Percentiles rank a stretch among this genome's conserved stretches.
These are phyloP conservation scores for Eimeria sp. DNA, from an alignment of 169 alveolate genomes.

Conservation along the genomic window DNA sequence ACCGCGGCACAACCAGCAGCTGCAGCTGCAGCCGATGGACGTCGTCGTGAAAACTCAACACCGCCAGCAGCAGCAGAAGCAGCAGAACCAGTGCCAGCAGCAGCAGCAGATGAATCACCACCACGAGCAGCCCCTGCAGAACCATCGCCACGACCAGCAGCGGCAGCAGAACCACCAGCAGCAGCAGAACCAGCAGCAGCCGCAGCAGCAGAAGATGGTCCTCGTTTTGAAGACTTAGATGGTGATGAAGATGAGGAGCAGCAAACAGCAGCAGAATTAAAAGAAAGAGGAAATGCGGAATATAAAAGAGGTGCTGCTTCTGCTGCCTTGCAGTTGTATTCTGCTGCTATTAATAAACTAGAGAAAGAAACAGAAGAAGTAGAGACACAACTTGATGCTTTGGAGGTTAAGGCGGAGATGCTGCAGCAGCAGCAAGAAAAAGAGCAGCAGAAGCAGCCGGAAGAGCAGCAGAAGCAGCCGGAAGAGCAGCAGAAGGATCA, in stretches of 20 bases:
- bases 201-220: background rate
- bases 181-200: no score
- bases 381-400: constrained; percentile 7
- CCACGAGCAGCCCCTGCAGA: no score
- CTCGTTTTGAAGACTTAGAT: constrained; percentile 84
- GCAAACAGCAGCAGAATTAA: constrained; percentile 39
- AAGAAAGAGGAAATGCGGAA: constrained; percentile 37
- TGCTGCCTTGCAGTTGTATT: constrained; percentile 47
- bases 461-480: background rate
- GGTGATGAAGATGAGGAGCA: constrained; percentile 27
- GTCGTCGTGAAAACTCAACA: no score
- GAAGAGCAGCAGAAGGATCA: constrained; percentile 18
- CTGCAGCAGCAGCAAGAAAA: constrained; percentile 55
- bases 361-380: constrained; percentile 60
- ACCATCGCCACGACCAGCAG: no score
- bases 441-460: background rate
- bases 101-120: no score
- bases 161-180: no score
- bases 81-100: no score
- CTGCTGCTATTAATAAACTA: constrained; percentile 32
- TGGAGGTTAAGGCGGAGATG: background rate
- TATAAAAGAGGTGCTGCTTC: constrained; percentile 5
- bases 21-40: no score
- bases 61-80: no score
- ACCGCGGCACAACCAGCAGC: background rate